These are phyloP conservation scores for Bryum argenteum DNA, from an alignment of 225 moss, liverwort and hornwort species.

Conservation along the genomic window DNA sequence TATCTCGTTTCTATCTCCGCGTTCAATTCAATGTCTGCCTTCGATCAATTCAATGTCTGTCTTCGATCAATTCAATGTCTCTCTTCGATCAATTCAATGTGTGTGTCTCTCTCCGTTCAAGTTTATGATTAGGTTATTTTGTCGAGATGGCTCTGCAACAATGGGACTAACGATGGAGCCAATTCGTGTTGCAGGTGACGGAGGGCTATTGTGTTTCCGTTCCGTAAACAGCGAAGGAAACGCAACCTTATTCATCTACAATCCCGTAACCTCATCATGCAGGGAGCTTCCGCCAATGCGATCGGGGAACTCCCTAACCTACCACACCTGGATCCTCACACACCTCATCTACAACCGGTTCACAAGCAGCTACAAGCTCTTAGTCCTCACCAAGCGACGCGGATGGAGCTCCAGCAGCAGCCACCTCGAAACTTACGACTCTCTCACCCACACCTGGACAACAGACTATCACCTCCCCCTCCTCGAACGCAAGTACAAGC, in stretches of 20 bases:
- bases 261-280: slow-evolving; percentile 34
- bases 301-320: slow-evolving; percentile 37
- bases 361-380: slow-evolving; percentile 37
- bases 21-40: not conserved
- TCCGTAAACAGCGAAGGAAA: slow-evolving; percentile 31
- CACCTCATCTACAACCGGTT: slow-evolving; percentile 43
- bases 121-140: not conserved
- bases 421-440: slow-evolving; percentile 48
- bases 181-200: slow-evolving; percentile 39
- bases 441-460: slow-evolving; percentile 21
- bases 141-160: not conserved
- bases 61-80: not conserved
- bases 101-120: not conserved
- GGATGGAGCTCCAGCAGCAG: not conserved
- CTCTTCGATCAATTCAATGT: not conserved
- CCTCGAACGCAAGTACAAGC: slow-evolving; percentile 42
- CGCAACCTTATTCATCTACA: slow-evolving; percentile 40
- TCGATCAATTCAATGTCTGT: not conserved
- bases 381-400: slow-evolving; percentile 35
- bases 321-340: slow-evolving; percentile 40
- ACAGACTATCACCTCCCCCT: slow-evolving; percentile 19
- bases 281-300: slow-evolving; percentile 46
- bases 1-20: too few relatives aligned
- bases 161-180: not conserved
- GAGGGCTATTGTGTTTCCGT: slow-evolving; percentile 49